phyloP scores from a whole-genome alignment of 2,329 filamentous ascomycete genomes.

The Pseudogymnoascus sp. region DNA sequence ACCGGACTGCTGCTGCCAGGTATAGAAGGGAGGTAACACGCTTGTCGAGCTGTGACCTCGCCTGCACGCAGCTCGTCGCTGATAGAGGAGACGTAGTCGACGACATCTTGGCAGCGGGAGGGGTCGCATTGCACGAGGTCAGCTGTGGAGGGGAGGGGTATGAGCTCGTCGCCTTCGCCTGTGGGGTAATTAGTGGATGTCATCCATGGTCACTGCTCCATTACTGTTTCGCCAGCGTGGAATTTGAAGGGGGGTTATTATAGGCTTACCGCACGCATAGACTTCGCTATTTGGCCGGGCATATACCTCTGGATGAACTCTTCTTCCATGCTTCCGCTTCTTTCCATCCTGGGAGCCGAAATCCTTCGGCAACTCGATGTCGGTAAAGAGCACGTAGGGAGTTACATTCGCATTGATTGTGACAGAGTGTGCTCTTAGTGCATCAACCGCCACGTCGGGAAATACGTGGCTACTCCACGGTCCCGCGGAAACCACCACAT shows the following conservation, averaged over 20 bases:
- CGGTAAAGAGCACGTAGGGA: constrained; percentile 74
- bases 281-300: constrained; percentile 78
- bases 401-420: constrained; percentile 56
- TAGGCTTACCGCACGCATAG: constrained; percentile 64
- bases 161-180: constrained; percentile 66
- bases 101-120: constrained; percentile 71
- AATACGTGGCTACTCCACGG: constrained; percentile 55
- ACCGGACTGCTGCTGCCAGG: constrained; percentile 47
- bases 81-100: constrained; percentile 65
- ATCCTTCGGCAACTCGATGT: constrained; percentile 59
- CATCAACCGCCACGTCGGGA: constrained; percentile 47
- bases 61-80: constrained; percentile 58
- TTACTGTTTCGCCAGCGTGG: neutral
- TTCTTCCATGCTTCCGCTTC: constrained; percentile 45
- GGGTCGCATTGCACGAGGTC: constrained; percentile 69
- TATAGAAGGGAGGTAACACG: constrained; percentile 72
- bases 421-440: constrained; percentile 55
- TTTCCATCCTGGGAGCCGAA: constrained; percentile 37
- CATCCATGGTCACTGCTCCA: neutral
- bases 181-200: constrained; percentile 11
- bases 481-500: constrained; percentile 32
- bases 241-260: neutral
- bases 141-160: constrained; percentile 67
- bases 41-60: constrained; percentile 66
- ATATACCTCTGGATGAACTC: constrained; percentile 84